phyloP scores from a whole-genome alignment of 2,329 filamentous ascomycete genomes.

The Orbilia javanica region DNA sequence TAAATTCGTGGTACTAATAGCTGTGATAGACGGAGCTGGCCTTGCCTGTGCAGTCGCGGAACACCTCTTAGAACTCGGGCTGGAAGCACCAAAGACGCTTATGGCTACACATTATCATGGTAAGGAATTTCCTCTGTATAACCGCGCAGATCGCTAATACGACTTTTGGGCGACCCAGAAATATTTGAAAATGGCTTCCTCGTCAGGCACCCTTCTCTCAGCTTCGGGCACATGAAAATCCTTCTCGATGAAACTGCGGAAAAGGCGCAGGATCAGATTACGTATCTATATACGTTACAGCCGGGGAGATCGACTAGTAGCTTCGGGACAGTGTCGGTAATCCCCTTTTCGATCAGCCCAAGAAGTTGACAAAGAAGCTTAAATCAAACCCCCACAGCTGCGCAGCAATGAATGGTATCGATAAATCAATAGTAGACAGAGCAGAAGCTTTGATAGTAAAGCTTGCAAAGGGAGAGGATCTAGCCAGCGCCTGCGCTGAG shows the following conservation, averaged over 20 bases:
- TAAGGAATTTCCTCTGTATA: neutral
- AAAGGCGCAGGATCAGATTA: conserved; percentile 73
- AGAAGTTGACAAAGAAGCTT: neutral
- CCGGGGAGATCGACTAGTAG: conserved; percentile 80
- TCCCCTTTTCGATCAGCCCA: too few species aligned
- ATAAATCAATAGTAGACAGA: conserved; percentile 76
- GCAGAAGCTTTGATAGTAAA: conserved; percentile 80
- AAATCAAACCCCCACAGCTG: conserved; percentile 70
- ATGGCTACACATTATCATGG: conserved; percentile 74
- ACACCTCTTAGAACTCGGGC: conserved; percentile 69
- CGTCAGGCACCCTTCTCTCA: conserved; percentile 68
- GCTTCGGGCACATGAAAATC: conserved; percentile 80
- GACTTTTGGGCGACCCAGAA: conserved; percentile 67
- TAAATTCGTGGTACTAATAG: neutral
- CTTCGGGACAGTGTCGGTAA: conserved; percentile 77
- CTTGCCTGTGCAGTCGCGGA: conserved; percentile 73
- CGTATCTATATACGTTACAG: conserved; percentile 79
- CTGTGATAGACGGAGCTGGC: conserved; percentile 72
- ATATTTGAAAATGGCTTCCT: conserved; percentile 77
- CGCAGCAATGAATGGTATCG: conserved; percentile 87
- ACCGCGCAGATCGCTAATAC: neutral
- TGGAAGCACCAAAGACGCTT: conserved; percentile 71
- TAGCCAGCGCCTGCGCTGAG: conserved; percentile 78
- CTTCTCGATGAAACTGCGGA: conserved; percentile 70
- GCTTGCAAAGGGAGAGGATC: conserved; percentile 78